Evolutionary conservation across 306 rosid genomes (phyloP).

Genomic region (Citrullus mucosospermus): DNA sequence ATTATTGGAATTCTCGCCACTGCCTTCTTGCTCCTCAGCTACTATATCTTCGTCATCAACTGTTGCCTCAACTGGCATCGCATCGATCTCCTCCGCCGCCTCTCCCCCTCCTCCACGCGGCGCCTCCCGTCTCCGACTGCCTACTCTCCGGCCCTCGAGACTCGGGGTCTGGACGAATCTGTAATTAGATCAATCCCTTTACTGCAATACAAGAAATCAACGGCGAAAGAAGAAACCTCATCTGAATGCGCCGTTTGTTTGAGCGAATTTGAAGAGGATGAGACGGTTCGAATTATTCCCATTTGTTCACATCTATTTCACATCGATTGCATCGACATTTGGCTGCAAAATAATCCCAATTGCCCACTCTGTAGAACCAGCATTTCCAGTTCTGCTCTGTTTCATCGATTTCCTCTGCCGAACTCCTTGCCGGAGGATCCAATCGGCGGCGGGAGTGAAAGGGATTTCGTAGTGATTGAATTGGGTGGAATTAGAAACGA

Average conservation of each 20-base stretch:
- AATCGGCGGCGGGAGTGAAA: conserved; percentile 25
- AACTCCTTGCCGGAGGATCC: conserved; percentile 29
- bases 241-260: conserved; percentile 84
- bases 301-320: conserved; percentile 75
- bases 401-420: conserved; percentile 28
- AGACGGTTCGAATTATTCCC: conserved; percentile 73
- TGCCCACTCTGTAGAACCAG: conserved; percentile 90
- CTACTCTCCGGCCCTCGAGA: conserved; percentile 21
- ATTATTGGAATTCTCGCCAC: conserved; percentile 84
- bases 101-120: conserved; percentile 38
- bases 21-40: conserved; percentile 68
- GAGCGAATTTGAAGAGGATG: conserved; percentile 61
- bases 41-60: conserved; percentile 90
- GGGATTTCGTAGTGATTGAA: conserved; percentile 69
- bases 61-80: conserved; percentile 98
- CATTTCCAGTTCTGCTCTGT: conserved; percentile 29
- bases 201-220: conserved; percentile 33
- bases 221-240: not conserved
- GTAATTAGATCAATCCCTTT: conserved; percentile 71
- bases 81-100: conserved; percentile 62
- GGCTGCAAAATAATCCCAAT: conserved; percentile 87
- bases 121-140: conserved; percentile 20
- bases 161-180: conserved; percentile 69
- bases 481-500: conserved; percentile 22
- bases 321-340: conserved; percentile 86